Percentiles rank a stretch among this genome's conserved stretches.
These are phyloP conservation scores for Penicillium sp. DNA, from an alignment of 2,329 filamentous ascomycete genomes.

Conservation along the genomic window DNA sequence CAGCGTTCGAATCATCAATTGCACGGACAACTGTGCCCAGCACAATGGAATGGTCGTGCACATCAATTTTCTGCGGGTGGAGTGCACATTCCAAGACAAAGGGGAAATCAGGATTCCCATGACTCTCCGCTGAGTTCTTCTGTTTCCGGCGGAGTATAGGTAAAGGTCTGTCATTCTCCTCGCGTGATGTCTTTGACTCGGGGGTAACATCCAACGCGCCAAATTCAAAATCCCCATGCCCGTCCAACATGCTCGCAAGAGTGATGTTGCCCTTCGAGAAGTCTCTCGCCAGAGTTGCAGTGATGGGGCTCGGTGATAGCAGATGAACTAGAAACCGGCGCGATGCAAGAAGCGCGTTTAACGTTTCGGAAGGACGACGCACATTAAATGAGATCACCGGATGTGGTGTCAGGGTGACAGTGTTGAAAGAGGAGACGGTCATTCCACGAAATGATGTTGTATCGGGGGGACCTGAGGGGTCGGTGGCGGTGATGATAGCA, in stretches of 20 bases:
- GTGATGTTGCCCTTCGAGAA: slow-evolving; percentile 40
- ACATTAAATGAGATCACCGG: slow-evolving; percentile 60
- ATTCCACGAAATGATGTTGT: slow-evolving; percentile 44
- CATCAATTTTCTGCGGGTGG: slow-evolving; percentile 32
- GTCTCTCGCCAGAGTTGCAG: slow-evolving; percentile 36
- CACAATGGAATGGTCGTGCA: slow-evolving; percentile 40
- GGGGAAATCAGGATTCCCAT: slow-evolving; percentile 27
- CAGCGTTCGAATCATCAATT: slow-evolving; percentile 13
- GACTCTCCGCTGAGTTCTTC: not conserved
- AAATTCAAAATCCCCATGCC: slow-evolving; percentile 29
- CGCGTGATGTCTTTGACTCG: not conserved
- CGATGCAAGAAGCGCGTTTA: slow-evolving; percentile 47
- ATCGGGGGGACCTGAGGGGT: slow-evolving; percentile 26
- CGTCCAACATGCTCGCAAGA: slow-evolving; percentile 24
- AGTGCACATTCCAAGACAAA: slow-evolving; percentile 39
- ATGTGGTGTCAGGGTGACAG: slow-evolving; percentile 50
- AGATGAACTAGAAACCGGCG: slow-evolving; percentile 49
- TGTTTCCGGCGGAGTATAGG: slow-evolving; percentile 25
- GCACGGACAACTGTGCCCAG: slow-evolving; percentile 34
- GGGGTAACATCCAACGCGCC: slow-evolving; percentile 6
- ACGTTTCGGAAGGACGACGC: slow-evolving; percentile 51
- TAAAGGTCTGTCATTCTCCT: slow-evolving; percentile 13
- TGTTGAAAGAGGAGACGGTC: slow-evolving; percentile 58
- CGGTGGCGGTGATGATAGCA: slow-evolving; percentile 49
- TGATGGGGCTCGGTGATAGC: slow-evolving; percentile 33